Base-by-base conservation (phyloP, 78 protist genomes). In the Blattamonas nauphoetae region DNA sequence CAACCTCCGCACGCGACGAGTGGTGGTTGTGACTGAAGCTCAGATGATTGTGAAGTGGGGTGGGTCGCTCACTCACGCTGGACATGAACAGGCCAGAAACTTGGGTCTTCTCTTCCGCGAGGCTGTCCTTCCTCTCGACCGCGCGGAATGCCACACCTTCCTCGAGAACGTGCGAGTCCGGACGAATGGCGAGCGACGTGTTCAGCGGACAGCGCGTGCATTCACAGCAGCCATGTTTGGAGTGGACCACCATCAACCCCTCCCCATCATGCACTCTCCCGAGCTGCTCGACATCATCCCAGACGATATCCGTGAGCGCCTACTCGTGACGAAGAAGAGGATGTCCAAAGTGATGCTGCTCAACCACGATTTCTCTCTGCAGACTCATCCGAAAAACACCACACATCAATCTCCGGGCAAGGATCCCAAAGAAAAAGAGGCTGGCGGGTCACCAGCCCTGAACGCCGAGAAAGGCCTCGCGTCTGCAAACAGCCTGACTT, bases 31-130 rank as follows among this genome's bases (percentile, higher is more conserved):
- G 21, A 55, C 71, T 55, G 71, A 55, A 55, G 71, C 71, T 29
- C 21, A 29, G 71, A 11, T 55, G 11, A 55, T 55, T 55, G 71
- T 55, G 71, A 55, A 55, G 21, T 82, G 3, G 85, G 45, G 45
- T 32, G 86, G 86, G 64, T 4, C 1, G 41, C 86, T 84, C 64
- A 84, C 86, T 41, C 44, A 3, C 35, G 86, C 86, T 3, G 86
- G 86, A 1, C 38, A 11, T 35, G 38, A 82, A 33, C 85, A 84
- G 63, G 45, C 86, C 6, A 43, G 42, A 45, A 1, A 1, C 43
- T 0, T 38, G 11, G 86, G 86, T 41, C 11, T 11, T 11, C 46
- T 84, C 41, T 84, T 84, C 63, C 86, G 63, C 33, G 41, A 43
- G 38, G 0, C 1, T 1, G 45, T 84, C 41, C 0, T 84, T 6